Base-by-base conservation (phyloP, 257 asterid species). In the Nicotiana benthamiana region DNA sequence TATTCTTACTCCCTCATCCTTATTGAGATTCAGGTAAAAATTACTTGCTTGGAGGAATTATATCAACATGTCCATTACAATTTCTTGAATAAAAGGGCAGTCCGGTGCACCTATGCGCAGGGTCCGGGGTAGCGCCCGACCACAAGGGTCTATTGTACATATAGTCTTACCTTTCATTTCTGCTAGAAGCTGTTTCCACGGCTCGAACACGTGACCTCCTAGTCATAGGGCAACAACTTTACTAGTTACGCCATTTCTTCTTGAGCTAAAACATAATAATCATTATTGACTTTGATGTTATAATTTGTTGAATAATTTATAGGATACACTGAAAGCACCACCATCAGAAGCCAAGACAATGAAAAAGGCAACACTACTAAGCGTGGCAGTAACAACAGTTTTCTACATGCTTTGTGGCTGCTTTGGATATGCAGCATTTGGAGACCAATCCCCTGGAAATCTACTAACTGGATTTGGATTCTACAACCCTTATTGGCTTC, bases 341-440 rank as follows among this genome's bases (percentile, higher is more conserved):
- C 85, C 85, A 82, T 24, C 79, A 46, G 87, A 85, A 36, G 56
- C 68, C 46, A 85, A 85, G 72, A 82, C 83, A 59, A 79, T 82
- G 87, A 79, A 75, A 79, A 75, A 75, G 79, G 85, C 87, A 17
- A 85, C 87, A 28, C 79, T 79, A 12, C 20, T 74, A 17, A 82
- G 85, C 64, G 83, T 85, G 3, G 81, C 75, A 43, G 83, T 82
- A 22, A 79, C 85, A 48, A 79, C 87, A 13, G 30, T 85, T 36
- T 85, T 85, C 83, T 85, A 82, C 87, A 82, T 82, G 85, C 76
- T 64, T 2, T 85, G 85, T 79, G 87, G 87, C 57, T 79, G 83
- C 59, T 79, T 85, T 12, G 87, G 87, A 9, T 82, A 82, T 54
- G 87, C 87, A 9, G 83, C 87, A 22, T 85, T 85, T 46, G 85